Conservation (phyloP, 768 basidiomycete species). For the Suillus americanus region DNA sequence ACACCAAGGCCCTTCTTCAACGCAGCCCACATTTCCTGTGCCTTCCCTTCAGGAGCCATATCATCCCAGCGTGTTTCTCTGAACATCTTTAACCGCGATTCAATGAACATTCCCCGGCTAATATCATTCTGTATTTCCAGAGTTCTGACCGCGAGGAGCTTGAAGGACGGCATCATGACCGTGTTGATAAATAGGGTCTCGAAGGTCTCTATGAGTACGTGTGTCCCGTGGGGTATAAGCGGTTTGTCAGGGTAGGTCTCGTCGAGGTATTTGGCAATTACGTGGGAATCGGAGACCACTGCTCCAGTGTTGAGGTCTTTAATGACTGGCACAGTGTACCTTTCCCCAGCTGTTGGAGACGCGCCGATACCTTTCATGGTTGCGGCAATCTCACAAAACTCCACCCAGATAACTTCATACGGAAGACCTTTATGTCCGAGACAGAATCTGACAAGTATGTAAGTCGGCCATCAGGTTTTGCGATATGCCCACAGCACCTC, state of each 20-base stretch:
- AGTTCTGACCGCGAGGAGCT: background rate
- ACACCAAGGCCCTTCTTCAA: background rate
- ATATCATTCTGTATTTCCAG: background rate
- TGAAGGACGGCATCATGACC: too few species aligned
- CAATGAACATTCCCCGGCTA: background rate
- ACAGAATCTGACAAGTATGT: conserved; percentile 17
- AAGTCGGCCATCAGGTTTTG: background rate
- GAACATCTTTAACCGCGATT: conserved; percentile 3
- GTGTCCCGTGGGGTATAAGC: background rate
- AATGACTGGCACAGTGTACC: conserved; percentile 48
- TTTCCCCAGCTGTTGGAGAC: background rate
- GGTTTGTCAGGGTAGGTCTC: conserved; percentile 37
- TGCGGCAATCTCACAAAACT: conserved; percentile 45
- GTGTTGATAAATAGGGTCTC: too few species aligned
- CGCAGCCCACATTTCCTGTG: background rate
- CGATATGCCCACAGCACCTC: background rate
- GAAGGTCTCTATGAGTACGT: too few species aligned
- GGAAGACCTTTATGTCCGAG: conserved; percentile 37
- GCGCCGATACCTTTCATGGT: background rate
- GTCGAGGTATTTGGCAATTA: conserved; percentile 51
- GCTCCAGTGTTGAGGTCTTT: conserved; percentile 38
- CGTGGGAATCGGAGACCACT: conserved; percentile 38
- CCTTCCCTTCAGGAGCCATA: background rate
- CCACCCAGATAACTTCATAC: conserved; percentile 49
- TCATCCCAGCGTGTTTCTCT: conserved; percentile 1